Percentiles rank a stretch among this genome's conserved stretches.
phyloP scores from a whole-genome alignment of 495 filamentous ascomycete genomes.

The Penicillium roqueforti region DNA sequence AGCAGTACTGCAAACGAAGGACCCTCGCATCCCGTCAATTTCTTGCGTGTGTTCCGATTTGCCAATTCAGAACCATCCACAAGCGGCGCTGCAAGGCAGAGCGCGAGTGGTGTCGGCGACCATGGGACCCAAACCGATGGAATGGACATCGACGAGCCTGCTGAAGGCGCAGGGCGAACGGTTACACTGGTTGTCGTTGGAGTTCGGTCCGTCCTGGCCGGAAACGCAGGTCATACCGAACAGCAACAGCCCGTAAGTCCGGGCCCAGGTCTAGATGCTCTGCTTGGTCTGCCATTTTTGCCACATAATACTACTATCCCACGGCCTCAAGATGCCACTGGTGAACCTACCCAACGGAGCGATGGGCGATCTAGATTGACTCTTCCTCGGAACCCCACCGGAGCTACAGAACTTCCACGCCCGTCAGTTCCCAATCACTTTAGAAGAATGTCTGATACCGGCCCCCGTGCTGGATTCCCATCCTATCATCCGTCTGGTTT shows the following conservation, averaged over 20 bases:
- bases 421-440: constrained; percentile 32
- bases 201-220: constrained; percentile 62
- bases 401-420: constrained; percentile 46
- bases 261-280: constrained; percentile 41
- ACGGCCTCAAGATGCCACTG: constrained; percentile 33
- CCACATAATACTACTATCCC: constrained; percentile 52
- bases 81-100: constrained; percentile 19
- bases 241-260: constrained; percentile 40
- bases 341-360: constrained; percentile 30
- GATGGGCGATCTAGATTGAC: constrained; percentile 48
- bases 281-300: constrained; percentile 55
- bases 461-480: constrained; percentile 19
- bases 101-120: constrained; percentile 17
- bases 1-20: constrained; percentile 26
- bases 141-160: constrained; percentile 42
- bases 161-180: constrained; percentile 56
- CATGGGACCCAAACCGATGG: constrained; percentile 17
- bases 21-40: constrained; percentile 51
- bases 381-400: constrained; percentile 42
- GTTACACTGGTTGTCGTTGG: constrained; percentile 70
- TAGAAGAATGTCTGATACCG: constrained; percentile 39
- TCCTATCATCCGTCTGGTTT: constrained; percentile 38
- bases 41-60: constrained; percentile 59
- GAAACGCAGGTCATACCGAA: constrained; percentile 41
- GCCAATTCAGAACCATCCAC: constrained; percentile 43